These are phyloP conservation scores for Komagataea norvegica DNA, from an alignment of 1,139 yeast species.

Conservation along the genomic window DNA sequence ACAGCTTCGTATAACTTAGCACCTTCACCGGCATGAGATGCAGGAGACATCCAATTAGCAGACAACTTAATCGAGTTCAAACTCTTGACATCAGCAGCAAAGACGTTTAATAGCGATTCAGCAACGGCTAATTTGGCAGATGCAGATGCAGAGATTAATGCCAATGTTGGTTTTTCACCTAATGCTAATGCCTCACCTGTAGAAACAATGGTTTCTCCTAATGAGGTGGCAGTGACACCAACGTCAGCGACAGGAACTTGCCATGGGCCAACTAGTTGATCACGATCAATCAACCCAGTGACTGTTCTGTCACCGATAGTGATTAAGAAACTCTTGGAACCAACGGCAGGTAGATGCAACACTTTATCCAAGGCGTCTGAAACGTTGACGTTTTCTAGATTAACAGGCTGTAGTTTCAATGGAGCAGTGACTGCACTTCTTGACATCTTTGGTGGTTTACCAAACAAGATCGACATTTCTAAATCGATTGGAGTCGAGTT, in stretches of 20 bases:
- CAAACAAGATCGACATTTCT: slow-evolving; percentile 95
- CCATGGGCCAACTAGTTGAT: slow-evolving; percentile 99
- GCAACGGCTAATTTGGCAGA: slow-evolving; percentile 98
- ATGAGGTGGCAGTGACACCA: slow-evolving; percentile 90
- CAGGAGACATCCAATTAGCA: slow-evolving; percentile 99
- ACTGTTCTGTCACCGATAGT: slow-evolving; percentile 97
- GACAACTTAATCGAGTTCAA: slow-evolving; percentile 77
- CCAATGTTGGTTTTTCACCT: slow-evolving; percentile 95
- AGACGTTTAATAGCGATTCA: slow-evolving; percentile 82
- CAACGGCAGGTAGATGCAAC: slow-evolving; percentile 87
- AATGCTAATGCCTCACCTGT: slow-evolving; percentile 97
- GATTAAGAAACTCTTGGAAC: slow-evolving; percentile 88
- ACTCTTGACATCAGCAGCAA: slow-evolving; percentile 83
- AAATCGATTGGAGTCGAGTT: slow-evolving; percentile 85
- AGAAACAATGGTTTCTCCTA: slow-evolving; percentile 61
- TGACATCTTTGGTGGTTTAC: slow-evolving; percentile 95
- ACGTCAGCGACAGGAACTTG: slow-evolving; percentile 99
- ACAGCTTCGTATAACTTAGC: slow-evolving; percentile 94
- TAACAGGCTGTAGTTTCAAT: slow-evolving; percentile 50
- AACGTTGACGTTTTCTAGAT: slow-evolving; percentile 36
- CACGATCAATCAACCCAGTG: slow-evolving; percentile 95
- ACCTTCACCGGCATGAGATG: slow-evolving; percentile 94
- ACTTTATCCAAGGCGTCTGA: slow-evolving; percentile 79
- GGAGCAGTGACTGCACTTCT: slow-evolving; percentile 67
- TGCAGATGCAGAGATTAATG: slow-evolving; percentile 86